phyloP scores from a whole-genome alignment of 192 early-diverging fungal genomes.

The Neocallimastix lanati region DNA sequence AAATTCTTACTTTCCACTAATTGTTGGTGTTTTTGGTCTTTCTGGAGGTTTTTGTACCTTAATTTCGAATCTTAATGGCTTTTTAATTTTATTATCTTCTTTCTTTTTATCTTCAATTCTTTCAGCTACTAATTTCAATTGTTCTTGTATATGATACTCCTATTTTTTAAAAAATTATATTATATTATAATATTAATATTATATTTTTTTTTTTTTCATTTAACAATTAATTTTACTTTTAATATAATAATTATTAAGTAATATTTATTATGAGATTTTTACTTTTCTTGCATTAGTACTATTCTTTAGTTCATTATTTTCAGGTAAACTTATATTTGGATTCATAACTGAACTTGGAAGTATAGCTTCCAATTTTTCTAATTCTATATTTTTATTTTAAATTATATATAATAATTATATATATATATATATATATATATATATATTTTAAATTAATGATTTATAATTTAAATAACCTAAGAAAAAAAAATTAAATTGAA shows the following conservation, averaged over 20 bases:
- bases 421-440: not conserved
- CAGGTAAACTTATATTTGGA: conserved; percentile 9
- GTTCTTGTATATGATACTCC: conserved; percentile 27
- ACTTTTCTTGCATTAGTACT: conserved; percentile 17
- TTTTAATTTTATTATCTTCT: not conserved
- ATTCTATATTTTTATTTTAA: not conserved
- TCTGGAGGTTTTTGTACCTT: conserved; percentile 27
- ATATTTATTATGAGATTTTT: too few relatives aligned
- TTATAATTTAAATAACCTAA: too few relatives aligned
- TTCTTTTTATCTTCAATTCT: conserved; percentile 22
- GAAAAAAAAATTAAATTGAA: too few relatives aligned
- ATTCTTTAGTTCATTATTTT: conserved; percentile 4
- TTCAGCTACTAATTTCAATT: conserved; percentile 25
- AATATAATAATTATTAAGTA: not conserved
- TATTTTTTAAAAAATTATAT: too few relatives aligned
- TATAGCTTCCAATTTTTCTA: conserved; percentile 13
- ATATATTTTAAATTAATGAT: too few relatives aligned
- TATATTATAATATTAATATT: not conserved
- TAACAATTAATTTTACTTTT: not conserved
- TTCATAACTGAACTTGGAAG: conserved; percentile 12
- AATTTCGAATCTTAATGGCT: conserved; percentile 20
- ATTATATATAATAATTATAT: not conserved
- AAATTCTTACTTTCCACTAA: conserved; percentile 14
- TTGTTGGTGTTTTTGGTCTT: conserved; percentile 25
- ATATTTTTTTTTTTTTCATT: not conserved